Evolutionary conservation across 148 eudicot genomes (phyloP).

Genomic region (Gaultheria prostrata): DNA sequence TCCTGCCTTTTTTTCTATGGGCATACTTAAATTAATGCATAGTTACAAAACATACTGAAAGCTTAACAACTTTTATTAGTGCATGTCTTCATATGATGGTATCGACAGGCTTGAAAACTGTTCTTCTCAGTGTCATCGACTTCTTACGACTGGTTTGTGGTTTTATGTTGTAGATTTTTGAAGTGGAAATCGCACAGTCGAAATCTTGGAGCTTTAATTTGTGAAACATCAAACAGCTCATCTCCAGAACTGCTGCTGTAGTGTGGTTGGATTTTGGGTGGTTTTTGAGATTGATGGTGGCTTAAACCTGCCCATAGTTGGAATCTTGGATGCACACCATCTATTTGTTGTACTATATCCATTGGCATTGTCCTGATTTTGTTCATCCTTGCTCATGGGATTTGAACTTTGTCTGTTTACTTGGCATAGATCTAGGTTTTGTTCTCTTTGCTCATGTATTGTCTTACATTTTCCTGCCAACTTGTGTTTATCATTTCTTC

Average conservation of each 20-base stretch:
- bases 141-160: neutral
- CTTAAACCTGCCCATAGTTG: neutral
- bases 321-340: neutral
- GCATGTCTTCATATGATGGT: neutral
- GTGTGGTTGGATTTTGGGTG: neutral
- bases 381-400: neutral
- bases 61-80: neutral
- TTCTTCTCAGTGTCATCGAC: neutral
- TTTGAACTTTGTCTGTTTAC: neutral
- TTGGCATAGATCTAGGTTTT: neutral
- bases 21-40: neutral
- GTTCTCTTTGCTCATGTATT: neutral
- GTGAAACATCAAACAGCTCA: neutral
- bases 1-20: neutral
- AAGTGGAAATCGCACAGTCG: neutral
- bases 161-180: neutral
- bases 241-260: neutral
- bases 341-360: neutral
- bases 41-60: neutral
- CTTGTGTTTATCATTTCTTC: neutral
- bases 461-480: neutral
- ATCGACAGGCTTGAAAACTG: no score
- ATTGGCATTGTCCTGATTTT: neutral
- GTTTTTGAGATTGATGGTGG: neutral
- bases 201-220: neutral